These are phyloP conservation scores for Chaetomium tenue DNA, from an alignment of 495 filamentous ascomycete genomes.

Conservation along the genomic window DNA sequence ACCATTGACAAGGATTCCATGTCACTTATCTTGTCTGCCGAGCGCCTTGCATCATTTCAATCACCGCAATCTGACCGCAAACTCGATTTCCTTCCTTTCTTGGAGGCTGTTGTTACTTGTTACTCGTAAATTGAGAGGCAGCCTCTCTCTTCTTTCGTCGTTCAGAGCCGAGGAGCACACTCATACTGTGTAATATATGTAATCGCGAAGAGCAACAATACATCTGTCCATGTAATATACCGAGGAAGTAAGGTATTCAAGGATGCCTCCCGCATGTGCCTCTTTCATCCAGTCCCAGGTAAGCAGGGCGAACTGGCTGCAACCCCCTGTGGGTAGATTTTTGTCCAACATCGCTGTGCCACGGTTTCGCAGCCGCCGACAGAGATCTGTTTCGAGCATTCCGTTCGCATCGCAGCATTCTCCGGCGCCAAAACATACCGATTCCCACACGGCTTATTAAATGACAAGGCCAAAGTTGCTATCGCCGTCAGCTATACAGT, in stretches of 20 bases:
- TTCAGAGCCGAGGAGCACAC: too few species aligned
- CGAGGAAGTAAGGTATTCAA: not conserved
- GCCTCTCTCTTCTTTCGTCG: too few species aligned
- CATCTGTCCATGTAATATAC: not conserved
- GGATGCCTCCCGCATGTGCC: not conserved
- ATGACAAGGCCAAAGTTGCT: not conserved
- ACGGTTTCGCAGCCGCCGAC: slow-evolving; percentile 2
- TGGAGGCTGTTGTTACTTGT: slow-evolving; percentile 4
- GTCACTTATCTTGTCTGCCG: too few species aligned
- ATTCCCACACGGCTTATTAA: not conserved
- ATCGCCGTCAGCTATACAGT: too few species aligned
- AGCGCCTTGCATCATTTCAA: too few species aligned
- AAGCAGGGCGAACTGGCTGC: slow-evolving; percentile 5
- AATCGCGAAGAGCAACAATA: too few species aligned
- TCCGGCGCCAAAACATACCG: not conserved
- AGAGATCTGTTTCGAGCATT: slow-evolving; percentile 12
- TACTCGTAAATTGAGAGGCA: too few species aligned
- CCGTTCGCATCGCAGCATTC: slow-evolving; percentile 5
- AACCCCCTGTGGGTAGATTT: slow-evolving; percentile 9
- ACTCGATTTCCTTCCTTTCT: slow-evolving; percentile 5
- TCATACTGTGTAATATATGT: too few species aligned
- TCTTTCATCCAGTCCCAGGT: not conserved
- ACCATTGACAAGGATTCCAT: not conserved
- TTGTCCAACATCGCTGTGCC: slow-evolving; percentile 6
- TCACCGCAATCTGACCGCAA: too few species aligned